Percentiles rank a stretch among this genome's conserved stretches.
phyloP scores from a whole-genome alignment of 2,329 filamentous ascomycete genomes.

The Diaporthe eres region DNA sequence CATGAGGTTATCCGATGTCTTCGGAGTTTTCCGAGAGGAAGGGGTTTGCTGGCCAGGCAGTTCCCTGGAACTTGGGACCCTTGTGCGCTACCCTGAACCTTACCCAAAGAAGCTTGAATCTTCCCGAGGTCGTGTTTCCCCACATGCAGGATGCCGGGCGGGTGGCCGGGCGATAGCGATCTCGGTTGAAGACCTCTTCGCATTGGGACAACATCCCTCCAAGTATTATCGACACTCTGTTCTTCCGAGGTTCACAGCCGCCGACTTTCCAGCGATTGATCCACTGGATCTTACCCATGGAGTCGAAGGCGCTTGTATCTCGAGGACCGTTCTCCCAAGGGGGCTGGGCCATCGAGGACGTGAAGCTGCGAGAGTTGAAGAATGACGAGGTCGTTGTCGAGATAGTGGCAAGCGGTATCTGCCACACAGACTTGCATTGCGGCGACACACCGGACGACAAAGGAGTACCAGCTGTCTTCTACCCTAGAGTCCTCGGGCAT shows the following conservation, averaged over 20 bases:
- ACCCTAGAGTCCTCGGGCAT: constrained; percentile 61
- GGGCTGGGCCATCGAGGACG: constrained; percentile 51
- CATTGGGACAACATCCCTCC: not conserved
- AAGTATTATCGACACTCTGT: not conserved
- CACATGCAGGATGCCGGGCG: constrained; percentile 17
- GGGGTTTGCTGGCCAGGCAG: not conserved
- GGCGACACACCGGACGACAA: constrained; percentile 52
- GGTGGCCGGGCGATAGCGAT: constrained; percentile 19
- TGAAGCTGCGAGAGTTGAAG: constrained; percentile 47
- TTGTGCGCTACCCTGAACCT: not conserved
- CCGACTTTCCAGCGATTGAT: not conserved
- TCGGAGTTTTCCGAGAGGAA: not conserved
- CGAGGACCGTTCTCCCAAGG: constrained; percentile 50
- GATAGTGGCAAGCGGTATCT: constrained; percentile 67
- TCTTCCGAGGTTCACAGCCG: not conserved
- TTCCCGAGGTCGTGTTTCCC: not conserved
- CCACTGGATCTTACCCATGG: constrained; percentile 30
- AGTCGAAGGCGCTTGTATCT: constrained; percentile 50
- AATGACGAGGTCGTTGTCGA: constrained; percentile 66
- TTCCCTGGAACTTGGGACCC: not conserved
- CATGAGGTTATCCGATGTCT: no score
- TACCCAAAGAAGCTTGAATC: not conserved
- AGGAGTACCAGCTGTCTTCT: constrained; percentile 38
- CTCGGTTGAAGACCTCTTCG: not conserved
- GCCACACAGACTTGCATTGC: constrained; percentile 67